phyloP scores from a whole-genome alignment of 805 yeast genomes.

The Nakazawaea anatomiae region DNA sequence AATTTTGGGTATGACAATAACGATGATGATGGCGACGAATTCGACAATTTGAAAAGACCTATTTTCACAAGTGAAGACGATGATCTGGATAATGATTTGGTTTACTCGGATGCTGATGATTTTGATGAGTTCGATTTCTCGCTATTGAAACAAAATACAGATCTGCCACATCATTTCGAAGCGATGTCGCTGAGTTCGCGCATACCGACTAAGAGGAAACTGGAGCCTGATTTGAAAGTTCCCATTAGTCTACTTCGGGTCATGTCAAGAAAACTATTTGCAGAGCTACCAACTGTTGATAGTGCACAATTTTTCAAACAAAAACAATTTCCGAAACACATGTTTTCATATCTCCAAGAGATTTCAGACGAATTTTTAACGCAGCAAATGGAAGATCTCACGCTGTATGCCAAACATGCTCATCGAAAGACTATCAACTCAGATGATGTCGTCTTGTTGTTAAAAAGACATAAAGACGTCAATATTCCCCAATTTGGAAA shows the following conservation, averaged over 20 bases:
- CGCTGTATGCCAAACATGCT: constrained; percentile 27
- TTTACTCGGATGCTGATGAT: constrained; percentile 7
- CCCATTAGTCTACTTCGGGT: constrained; percentile 15
- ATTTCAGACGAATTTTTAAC: constrained; percentile 29
- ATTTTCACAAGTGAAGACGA: constrained; percentile 7
- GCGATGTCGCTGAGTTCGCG: too few relatives aligned
- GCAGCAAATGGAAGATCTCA: constrained; percentile 28
- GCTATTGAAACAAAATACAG: not conserved
- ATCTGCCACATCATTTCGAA: constrained; percentile 12
- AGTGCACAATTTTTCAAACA: constrained; percentile 14
- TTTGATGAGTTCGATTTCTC: constrained; percentile 12
- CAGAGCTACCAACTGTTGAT: constrained; percentile 9
- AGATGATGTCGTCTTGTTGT: constrained; percentile 27
- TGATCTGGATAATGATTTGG: constrained; percentile 10
- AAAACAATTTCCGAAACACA: constrained; percentile 17
- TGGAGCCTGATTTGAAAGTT: not conserved
- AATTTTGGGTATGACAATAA: constrained; percentile 7
- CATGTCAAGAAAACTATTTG: constrained; percentile 4
- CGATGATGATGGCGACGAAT: not conserved
- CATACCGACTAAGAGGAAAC: too few relatives aligned
- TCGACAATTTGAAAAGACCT: not conserved
- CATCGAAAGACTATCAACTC: constrained; percentile 22
- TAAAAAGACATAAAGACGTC: constrained; percentile 22
- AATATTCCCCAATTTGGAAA: not conserved
- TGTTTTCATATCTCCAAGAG: constrained; percentile 22